Percentiles rank a stretch among this genome's conserved stretches.
Conservation (phyloP, 2,329 filamentous ascomycete genomes). For the Curvularia lunata region DNA sequence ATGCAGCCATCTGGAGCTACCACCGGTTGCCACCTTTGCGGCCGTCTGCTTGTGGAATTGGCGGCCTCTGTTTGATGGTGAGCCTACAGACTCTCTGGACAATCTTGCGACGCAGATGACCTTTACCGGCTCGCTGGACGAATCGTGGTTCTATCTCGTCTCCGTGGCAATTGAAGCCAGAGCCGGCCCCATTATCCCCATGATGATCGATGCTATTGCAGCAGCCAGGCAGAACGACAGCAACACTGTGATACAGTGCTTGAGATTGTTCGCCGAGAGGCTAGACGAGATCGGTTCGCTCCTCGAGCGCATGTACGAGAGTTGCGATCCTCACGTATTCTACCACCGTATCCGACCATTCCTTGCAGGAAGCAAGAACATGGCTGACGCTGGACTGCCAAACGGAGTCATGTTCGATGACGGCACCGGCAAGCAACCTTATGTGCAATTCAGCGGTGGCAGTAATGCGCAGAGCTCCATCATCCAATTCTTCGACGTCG, state of each 20-base stretch:
- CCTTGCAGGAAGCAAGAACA: constrained; percentile 95
- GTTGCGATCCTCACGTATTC: constrained; percentile 92
- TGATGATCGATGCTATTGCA: constrained; percentile 87
- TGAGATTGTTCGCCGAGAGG: constrained; percentile 84
- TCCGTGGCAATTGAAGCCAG: constrained; percentile 95
- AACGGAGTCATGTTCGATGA: constrained; percentile 87
- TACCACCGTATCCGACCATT: constrained; percentile 97
- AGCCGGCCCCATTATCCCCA: constrained; percentile 81
- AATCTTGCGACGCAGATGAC: constrained; percentile 89
- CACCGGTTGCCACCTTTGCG: constrained; percentile 92
- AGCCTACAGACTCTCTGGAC: constrained; percentile 80
- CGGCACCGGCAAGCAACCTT: constrained; percentile 69
- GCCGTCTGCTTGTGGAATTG: constrained; percentile 96
- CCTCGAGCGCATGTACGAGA: constrained; percentile 90
- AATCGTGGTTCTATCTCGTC: constrained; percentile 98
- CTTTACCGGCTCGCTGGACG: constrained; percentile 92
- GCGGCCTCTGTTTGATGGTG: constrained; percentile 84
- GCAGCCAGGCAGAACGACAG: constrained; percentile 76
- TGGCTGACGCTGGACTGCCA: constrained; percentile 90
- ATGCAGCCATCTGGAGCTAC: constrained; percentile 80
- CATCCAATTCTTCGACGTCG: constrained; percentile 96
- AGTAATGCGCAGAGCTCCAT: constrained; percentile 97
- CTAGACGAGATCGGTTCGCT: constrained; percentile 82
- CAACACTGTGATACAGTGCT: constrained; percentile 73
- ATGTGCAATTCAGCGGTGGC: constrained; percentile 87